Evolutionary conservation across 305 asterid genomes (phyloP).

Genomic region (Plantago coronopus): DNA sequence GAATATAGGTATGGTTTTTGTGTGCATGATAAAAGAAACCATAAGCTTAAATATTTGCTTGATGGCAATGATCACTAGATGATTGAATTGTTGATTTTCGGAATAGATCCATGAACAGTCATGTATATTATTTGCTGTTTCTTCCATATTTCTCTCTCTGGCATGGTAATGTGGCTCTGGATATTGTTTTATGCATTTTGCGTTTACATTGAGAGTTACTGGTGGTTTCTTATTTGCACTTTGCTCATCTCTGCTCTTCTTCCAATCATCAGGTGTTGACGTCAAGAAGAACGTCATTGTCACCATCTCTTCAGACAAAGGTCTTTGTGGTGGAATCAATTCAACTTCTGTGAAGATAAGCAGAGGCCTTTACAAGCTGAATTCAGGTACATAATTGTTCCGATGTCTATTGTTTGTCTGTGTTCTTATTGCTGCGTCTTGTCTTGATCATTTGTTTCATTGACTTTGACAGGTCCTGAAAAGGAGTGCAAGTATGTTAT

Average conservation of each 20-base stretch:
- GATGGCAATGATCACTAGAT: too few relatives aligned
- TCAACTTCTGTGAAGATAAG: slow-evolving; percentile 87
- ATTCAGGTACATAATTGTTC: slow-evolving; percentile 50
- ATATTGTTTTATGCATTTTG: neutral
- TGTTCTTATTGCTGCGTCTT: neutral
- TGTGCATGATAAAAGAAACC: too few relatives aligned
- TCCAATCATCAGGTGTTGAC: slow-evolving; percentile 65
- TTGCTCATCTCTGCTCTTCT: slow-evolving; percentile 5
- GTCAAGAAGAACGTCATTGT: slow-evolving; percentile 86
- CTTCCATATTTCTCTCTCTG: too few relatives aligned
- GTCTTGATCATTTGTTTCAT: slow-evolving; percentile 11
- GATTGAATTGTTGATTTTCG: too few relatives aligned
- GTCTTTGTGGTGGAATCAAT: slow-evolving; percentile 97
- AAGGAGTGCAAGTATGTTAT: slow-evolving; percentile 63
- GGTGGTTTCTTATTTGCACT: neutral
- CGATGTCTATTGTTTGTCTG: neutral
- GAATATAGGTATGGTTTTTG: too few relatives aligned
- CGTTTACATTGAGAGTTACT: neutral
- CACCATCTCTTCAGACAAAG: slow-evolving; percentile 85
- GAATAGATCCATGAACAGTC: too few relatives aligned
- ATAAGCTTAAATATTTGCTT: too few relatives aligned
- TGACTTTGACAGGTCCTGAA: slow-evolving; percentile 40
- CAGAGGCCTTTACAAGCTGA: slow-evolving; percentile 69
- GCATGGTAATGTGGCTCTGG: too few relatives aligned
- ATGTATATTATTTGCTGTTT: too few relatives aligned